phyloP scores from a whole-genome alignment of 2,329 filamentous ascomycete genomes.

The Plectosphaerella cucumerina region DNA sequence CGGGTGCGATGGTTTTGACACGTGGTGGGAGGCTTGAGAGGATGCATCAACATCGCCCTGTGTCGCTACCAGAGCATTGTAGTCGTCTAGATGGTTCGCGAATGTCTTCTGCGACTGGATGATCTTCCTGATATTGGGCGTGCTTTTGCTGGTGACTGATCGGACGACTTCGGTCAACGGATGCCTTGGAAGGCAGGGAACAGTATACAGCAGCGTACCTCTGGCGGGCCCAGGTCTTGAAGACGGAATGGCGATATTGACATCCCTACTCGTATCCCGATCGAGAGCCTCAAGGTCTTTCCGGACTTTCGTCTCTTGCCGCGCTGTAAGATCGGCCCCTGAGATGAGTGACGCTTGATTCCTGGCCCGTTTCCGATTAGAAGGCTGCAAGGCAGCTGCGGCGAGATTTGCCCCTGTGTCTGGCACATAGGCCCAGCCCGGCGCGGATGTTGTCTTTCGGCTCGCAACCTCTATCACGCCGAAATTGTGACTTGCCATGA shows the following conservation, averaged over 20 bases:
- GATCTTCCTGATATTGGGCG: constrained; percentile 69
- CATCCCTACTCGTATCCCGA: constrained; percentile 71
- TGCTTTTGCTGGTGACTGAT: constrained; percentile 51
- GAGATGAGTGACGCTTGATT: constrained; percentile 50
- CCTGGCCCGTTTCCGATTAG: constrained; percentile 68
- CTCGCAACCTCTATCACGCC: constrained; percentile 81
- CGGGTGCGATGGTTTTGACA: constrained; percentile 11
- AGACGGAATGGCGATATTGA: constrained; percentile 62
- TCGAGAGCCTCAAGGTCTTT: constrained; percentile 81
- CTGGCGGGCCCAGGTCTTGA: constrained; percentile 43
- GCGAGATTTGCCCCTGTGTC: constrained; percentile 62
- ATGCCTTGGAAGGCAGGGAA: too few relatives aligned
- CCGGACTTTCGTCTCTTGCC: constrained; percentile 76
- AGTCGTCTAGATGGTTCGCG: constrained; percentile 77
- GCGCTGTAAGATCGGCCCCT: constrained; percentile 67
- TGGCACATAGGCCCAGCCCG: constrained; percentile 90
- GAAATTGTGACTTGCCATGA: constrained; percentile 54
- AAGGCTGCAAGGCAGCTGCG: constrained; percentile 43
- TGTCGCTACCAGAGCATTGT: constrained; percentile 56
- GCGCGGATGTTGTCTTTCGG: constrained; percentile 63
- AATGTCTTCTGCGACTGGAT: constrained; percentile 79
- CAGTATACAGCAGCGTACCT: constrained; percentile 21
- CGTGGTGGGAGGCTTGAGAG: constrained; percentile 18
- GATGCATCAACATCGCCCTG: constrained; percentile 32
- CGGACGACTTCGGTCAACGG: neutral